Conservation (phyloP, 176 grass and related monocot genomes). For the Hyparrhenia diplandra region DNA sequence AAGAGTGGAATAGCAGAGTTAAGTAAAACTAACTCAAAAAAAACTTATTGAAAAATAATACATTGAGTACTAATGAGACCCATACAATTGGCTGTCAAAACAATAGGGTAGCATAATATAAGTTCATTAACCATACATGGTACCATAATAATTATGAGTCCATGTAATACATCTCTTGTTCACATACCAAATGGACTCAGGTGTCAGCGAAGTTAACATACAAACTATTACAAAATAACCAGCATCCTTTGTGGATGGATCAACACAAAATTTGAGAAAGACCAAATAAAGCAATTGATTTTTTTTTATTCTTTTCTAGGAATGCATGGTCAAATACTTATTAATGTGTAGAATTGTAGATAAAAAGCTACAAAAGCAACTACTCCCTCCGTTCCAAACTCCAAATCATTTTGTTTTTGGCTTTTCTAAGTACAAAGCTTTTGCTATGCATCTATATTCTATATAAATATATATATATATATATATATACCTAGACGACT, state of each 20-base stretch:
- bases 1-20: background rate
- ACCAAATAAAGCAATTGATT: background rate
- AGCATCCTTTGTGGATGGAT: background rate
- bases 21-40: background rate
- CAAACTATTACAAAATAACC: background rate
- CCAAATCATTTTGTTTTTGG: background rate
- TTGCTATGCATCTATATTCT: background rate
- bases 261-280: background rate
- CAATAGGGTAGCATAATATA: slow-evolving; percentile 12
- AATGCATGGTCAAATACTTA: slow-evolving; percentile 4
- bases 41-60: background rate
- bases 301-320: background rate
- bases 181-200: background rate
- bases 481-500: too few species aligned
- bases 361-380: background rate
- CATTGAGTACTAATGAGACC: background rate
- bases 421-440: background rate
- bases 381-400: background rate
- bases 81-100: background rate
- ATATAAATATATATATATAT: too few species aligned
- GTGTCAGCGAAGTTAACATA: background rate
- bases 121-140: background rate
- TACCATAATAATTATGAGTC: slow-evolving; percentile 6
- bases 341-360: background rate
- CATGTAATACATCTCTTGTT: background rate